Evolutionary conservation across 352 stramenopile genomes (phyloP).

Genomic region (Phytophthora colocasiae): DNA sequence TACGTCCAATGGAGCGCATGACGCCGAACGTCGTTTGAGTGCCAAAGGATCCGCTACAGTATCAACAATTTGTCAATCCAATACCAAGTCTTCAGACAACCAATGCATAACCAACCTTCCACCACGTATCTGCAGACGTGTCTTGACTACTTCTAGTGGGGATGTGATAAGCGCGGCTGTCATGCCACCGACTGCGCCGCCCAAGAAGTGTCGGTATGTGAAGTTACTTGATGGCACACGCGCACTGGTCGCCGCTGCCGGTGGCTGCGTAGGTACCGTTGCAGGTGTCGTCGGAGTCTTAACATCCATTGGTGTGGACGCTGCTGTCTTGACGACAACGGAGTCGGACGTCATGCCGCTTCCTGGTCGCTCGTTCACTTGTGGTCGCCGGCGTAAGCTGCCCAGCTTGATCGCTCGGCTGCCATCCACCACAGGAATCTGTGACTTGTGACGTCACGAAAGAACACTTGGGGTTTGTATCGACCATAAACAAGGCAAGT

Average conservation of each 20-base stretch:
- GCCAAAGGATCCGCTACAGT: slow-evolving; percentile 50
- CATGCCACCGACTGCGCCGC: slow-evolving; percentile 84
- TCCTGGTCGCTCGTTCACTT: slow-evolving; percentile 21
- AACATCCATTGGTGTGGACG: neutral
- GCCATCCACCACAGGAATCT: slow-evolving; percentile 43
- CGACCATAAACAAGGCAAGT: slow-evolving; percentile 6
- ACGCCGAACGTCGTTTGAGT: slow-evolving; percentile 80
- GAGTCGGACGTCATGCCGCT: slow-evolving; percentile 22
- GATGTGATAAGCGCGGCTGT: slow-evolving; percentile 84
- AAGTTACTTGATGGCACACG: slow-evolving; percentile 37
- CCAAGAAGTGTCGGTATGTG: slow-evolving; percentile 74
- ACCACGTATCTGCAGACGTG: slow-evolving; percentile 78
- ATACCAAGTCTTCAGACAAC: neutral
- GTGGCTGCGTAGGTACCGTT: slow-evolving; percentile 7
- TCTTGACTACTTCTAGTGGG: slow-evolving; percentile 88
- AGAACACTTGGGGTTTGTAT: slow-evolving; percentile 26
- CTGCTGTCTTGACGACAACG: neutral
- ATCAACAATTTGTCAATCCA: slow-evolving; percentile 14
- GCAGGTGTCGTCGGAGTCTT: slow-evolving; percentile 4
- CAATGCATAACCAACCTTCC: slow-evolving; percentile 46
- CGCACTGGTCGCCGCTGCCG: slow-evolving; percentile 42
- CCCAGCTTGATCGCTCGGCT: slow-evolving; percentile 17
- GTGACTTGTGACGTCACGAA: slow-evolving; percentile 29
- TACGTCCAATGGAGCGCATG: slow-evolving; percentile 80
- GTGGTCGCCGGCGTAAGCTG: slow-evolving; percentile 17